Base-by-base conservation (phyloP, 192 early-diverging fungal species). In the Entophlyctis luteolus region DNA sequence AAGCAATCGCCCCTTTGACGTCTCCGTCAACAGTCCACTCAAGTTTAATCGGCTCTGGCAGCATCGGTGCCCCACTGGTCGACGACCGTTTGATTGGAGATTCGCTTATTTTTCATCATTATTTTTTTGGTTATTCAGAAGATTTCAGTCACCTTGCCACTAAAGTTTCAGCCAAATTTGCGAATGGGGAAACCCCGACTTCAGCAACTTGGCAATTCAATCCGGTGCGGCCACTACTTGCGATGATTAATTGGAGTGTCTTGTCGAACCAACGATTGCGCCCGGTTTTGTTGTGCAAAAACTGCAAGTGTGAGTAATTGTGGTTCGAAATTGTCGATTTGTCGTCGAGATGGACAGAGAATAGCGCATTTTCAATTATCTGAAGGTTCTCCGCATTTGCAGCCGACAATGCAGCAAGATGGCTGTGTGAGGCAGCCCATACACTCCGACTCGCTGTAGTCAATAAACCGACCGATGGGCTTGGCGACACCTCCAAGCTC, bases 191-290 rank as follows among this genome's bases (percentile, higher is more conserved):
- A 0, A 91, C 91, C 73, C 95, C 95, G 8, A 87, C 86, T 32
- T 91, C 35, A 33, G 32, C 48, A 73, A 88, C 85, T 68, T 98
- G 93, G 35, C 91, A 92, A 77, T 96, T 98, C 53, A 93, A 81
- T 68, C 96, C 96, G 35, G 90, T 82, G 22, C 90, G 83, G 22
- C 93, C 96, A 67, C 86, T 91, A 70, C 70, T 87, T 54, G 91
- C 78, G 35, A 98, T 83, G 42, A 96, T 87, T 34, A 96, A 65
- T 73, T 94, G 91, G 38, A 98, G 74, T 20, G 92, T 72, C 80
- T 98, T 98, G 80, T 98, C 94, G 79, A 93, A 97, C 96, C 96
- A 98, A 28, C 96, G 80, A 75, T 98, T 96, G 46, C 71, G 71
- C 1, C 84, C 94, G 22, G 89, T 80, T 6, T 31, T n/a, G 37